Evolutionary conservation across 208 protist genomes (phyloP).

Genomic region (Acanthamoeba triangularis): DNA sequence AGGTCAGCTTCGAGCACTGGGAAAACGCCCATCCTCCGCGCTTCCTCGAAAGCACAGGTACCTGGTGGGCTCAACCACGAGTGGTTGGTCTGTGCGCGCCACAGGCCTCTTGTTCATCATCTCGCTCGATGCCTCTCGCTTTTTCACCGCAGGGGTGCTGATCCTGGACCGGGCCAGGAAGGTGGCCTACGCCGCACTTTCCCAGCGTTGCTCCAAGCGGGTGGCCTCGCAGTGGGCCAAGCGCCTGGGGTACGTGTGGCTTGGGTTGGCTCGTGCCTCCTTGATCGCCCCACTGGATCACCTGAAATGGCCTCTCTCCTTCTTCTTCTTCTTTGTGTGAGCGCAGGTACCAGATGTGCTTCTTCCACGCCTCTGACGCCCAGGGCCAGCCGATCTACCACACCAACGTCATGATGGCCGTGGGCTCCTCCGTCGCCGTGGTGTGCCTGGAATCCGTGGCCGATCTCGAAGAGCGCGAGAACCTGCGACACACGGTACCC

Average conservation of each 20-base stretch:
- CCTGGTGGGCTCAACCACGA: too few relatives aligned
- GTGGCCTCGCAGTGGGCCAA: conserved; percentile 81
- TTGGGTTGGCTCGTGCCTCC: too few relatives aligned
- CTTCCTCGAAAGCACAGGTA: conserved; percentile 81
- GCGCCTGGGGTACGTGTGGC: conserved; percentile 12
- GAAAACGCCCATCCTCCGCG: conserved; percentile 79
- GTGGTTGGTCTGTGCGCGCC: too few relatives aligned
- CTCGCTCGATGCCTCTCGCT: not conserved
- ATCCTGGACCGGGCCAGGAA: conserved; percentile 66
- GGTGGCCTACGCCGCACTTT: conserved; percentile 75
- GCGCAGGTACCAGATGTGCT: conserved; percentile 78
- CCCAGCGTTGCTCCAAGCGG: conserved; percentile 56
- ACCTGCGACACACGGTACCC: conserved; percentile 55
- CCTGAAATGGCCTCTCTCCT: too few relatives aligned
- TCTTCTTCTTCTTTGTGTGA: too few relatives aligned
- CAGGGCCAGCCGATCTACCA: conserved; percentile 87
- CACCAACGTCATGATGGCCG: conserved; percentile 90
- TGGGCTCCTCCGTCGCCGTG: conserved; percentile 81
- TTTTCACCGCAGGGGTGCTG: conserved; percentile 41
- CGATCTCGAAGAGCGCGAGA: conserved; percentile 61
- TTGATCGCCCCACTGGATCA: too few relatives aligned
- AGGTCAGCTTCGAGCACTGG: conserved; percentile 82
- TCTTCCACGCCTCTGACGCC: conserved; percentile 82
- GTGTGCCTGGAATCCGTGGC: conserved; percentile 78
- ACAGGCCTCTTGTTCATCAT: too few relatives aligned